phyloP scores from a whole-genome alignment of 805 yeast genomes.

The Lipomyces anomalus region DNA sequence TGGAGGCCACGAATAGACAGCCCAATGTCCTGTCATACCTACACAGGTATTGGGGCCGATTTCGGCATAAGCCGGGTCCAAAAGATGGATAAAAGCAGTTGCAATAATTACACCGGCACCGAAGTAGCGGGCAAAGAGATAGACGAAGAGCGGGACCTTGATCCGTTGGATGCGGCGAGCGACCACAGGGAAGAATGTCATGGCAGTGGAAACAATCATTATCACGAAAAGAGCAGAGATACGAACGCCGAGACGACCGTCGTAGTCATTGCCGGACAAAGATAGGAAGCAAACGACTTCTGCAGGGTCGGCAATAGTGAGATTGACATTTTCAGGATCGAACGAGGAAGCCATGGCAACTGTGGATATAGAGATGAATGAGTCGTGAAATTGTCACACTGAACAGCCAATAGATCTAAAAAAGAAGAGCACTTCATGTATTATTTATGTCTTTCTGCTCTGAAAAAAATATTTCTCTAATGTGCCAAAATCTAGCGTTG shows the following conservation, averaged over 20 bases:
- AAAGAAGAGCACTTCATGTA: too few species aligned
- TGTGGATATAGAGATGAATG: too few species aligned
- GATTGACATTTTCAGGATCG: background rate
- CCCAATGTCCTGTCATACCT: constrained; percentile 42
- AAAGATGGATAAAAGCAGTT: constrained; percentile 70
- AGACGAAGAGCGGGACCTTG: constrained; percentile 15
- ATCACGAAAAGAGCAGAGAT: constrained; percentile 60
- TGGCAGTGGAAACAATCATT: constrained; percentile 40
- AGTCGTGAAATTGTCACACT: too few species aligned
- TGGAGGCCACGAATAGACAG: constrained; percentile 51
- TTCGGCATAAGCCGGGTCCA: constrained; percentile 6
- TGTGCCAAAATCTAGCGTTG: too few species aligned
- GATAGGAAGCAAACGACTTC: constrained; percentile 1
- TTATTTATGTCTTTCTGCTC: too few species aligned
- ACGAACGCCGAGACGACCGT: constrained; percentile 43
- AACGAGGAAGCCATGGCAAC: constrained; percentile 1
- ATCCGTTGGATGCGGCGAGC: background rate
- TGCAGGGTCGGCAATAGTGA: constrained; percentile 1
- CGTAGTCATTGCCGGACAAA: constrained; percentile 35
- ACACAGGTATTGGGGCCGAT: constrained; percentile 33
- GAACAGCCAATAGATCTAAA: too few species aligned
- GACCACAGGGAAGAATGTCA: background rate
- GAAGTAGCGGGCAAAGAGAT: constrained; percentile 25
- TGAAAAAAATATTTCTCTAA: too few species aligned
- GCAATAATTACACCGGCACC: constrained; percentile 77